Percentiles rank a stretch among this genome's conserved stretches.
Evolutionary conservation across 768 basidiomycete genomes (phyloP).

Genomic region (Boletus sp.): DNA sequence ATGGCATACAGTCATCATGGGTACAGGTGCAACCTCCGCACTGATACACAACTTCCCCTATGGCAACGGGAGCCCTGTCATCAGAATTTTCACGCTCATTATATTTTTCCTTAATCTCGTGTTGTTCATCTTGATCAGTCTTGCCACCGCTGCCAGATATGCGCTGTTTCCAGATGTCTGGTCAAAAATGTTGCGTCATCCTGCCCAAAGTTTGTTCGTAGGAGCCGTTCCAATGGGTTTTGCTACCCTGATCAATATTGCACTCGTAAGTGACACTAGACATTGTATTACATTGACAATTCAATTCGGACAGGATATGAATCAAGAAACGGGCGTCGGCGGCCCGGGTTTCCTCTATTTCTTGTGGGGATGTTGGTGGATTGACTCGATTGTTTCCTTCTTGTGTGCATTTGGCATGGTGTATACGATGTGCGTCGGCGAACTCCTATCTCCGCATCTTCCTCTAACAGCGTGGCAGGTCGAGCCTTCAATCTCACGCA

Average conservation of each 20-base stretch:
- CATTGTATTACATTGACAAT: neutral
- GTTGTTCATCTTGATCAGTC: constrained; percentile 37
- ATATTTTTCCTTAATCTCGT: constrained; percentile 41
- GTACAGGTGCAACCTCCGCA: constrained; percentile 42
- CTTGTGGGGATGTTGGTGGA: constrained; percentile 54
- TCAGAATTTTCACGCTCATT: constrained; percentile 37
- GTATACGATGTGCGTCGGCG: constrained; percentile 41
- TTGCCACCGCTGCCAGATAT: constrained; percentile 41
- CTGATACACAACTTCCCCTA: constrained; percentile 46
- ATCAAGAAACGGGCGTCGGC: constrained; percentile 38
- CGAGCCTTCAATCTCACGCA: constrained; percentile 41
- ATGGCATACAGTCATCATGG: constrained; percentile 50
- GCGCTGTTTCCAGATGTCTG: constrained; percentile 41
- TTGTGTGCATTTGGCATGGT: constrained; percentile 48
- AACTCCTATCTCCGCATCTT: neutral
- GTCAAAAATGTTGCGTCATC: constrained; percentile 45
- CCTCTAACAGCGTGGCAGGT: constrained; percentile 35
- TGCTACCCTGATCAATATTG: constrained; percentile 42
- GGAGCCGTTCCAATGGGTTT: constrained; percentile 46
- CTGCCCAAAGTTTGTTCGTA: constrained; percentile 45
- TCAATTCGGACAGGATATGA: constrained; percentile 22
- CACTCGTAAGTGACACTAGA: constrained; percentile 29
- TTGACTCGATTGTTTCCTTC: constrained; percentile 42
- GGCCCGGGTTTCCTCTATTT: constrained; percentile 38
- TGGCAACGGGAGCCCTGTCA: constrained; percentile 31